Base-by-base conservation (phyloP, 2,329 filamentous ascomycete species). In the Cladosporium sp. region DNA sequence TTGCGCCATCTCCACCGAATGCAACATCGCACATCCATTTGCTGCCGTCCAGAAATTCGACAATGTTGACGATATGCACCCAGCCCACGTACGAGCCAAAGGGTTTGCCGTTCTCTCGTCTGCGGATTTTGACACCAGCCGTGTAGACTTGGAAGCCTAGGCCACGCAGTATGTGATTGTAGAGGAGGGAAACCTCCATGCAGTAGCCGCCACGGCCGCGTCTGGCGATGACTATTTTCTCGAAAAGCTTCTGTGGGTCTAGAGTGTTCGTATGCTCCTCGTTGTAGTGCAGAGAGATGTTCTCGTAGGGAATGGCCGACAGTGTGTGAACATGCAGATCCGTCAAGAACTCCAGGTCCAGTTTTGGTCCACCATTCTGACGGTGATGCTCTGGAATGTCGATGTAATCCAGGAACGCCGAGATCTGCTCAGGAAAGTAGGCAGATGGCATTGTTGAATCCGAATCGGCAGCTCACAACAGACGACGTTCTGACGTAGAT, bases 1-100 rank as follows among this genome's bases (percentile, higher is more conserved):
- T 88, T 2, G 87, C 81, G 10, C 86, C 85, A 69, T 88, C 85
- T 21, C 85, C 85, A 55, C 89, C 89, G 71, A 91, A 91, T 2
- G 84, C 86, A n/a, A 89, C 86, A 73, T 91, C 89, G 10, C 87
- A 77, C 72, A 85, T 78, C 75, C 84, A 88, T 64, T 80, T 79
- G 44, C 78, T 79, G 8, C 80, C 77, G 26, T 80, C 73, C 1
- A 91, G 77, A 38, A 91, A 66, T 0, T 72, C 79, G n/a, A 83
- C 76, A 24, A 83, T 73, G 64, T 80, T 81, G 47, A 81, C 71
- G 73, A 80, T 79, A 68, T 82, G 80, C 15, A 71, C 71, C 72
- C 77, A 78, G 18, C 69, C 71, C 11, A 67, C 68, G 49, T 63
- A 71, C 3, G 26, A 26, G 4, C 51, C 51, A 2, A 24, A 34